Conservation (phyloP, 208 protist genomes). For the Wallacemonas sp. region DNA sequence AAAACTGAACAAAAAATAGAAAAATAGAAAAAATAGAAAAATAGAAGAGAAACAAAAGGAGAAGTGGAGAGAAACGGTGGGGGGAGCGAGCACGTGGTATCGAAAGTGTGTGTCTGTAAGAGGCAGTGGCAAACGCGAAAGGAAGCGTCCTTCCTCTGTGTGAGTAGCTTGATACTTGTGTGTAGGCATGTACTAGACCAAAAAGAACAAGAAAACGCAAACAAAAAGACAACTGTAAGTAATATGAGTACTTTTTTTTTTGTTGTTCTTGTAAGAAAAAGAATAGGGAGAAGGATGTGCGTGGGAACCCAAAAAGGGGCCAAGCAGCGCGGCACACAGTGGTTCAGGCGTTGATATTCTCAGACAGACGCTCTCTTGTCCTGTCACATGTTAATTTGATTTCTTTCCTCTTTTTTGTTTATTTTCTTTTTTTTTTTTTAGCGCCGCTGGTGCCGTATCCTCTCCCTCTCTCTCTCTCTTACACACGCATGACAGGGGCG, state of each 20-base stretch:
- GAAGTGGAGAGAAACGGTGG: constrained; percentile 4
- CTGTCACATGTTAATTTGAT: too few species aligned
- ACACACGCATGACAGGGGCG: neutral
- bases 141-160: too few species aligned
- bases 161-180: too few species aligned
- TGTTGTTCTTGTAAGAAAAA: too few species aligned
- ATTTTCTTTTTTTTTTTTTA: neutral
- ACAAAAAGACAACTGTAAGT: neutral
- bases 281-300: neutral
- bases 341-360: too few species aligned
- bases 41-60: neutral
- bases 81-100: neutral
- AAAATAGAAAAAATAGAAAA: neutral
- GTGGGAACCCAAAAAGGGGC: neutral
- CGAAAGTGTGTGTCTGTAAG: too few species aligned
- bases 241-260: too few species aligned
- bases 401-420: neutral
- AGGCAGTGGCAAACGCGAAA: too few species aligned
- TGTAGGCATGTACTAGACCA: neutral
- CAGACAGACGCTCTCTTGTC: too few species aligned
- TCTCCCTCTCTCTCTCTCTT: neutral
- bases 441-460: too few species aligned
- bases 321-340: too few species aligned
- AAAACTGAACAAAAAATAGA: constrained; percentile 2
- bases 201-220: constrained; percentile 5